Base-by-base conservation (phyloP, 2,329 filamentous ascomycete genomes). In the Pseudogymnoascus sp. region DNA sequence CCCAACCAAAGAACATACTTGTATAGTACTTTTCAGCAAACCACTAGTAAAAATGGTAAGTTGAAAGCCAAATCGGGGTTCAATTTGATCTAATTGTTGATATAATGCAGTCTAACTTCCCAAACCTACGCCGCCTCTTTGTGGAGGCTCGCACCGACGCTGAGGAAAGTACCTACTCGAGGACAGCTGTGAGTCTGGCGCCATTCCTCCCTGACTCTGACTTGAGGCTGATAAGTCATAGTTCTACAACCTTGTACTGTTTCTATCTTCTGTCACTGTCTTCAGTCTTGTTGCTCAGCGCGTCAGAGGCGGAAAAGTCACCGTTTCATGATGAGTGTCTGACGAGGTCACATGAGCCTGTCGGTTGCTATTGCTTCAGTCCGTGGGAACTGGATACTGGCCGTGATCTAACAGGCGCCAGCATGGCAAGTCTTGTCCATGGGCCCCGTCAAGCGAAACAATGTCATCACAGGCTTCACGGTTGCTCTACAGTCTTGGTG, bases 241-340 rank as follows among this genome's bases (percentile, higher is more conserved):
- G 94, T 99, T 99, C 75, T 99, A 99, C 77, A 97, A 99, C 71
- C 85, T 96, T 0, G 92, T 97, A 0, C 80, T 97, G 2, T 99
- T 97, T 78, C 93, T 99, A 81, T 94, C 92, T 25, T 97, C 94
- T 0, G 90, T 99, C 25, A 92, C 93, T 6, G 86, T 96, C 64
- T 97, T 97, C 78, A 96, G 93, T 73, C 79, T 99, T 64, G 87
- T 94, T 65, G 94, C 93, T 29, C 94, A 99, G 72, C 88, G 89
- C 68, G 89, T 97, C 82, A 85, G 86, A 66, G 29, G 33, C 8
- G 61, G 62, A 2, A 36, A 62, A 41, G 29, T 55, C 15, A 33
- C 48, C 1, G 48, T 17, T 55, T 15, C 48, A 21, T 55, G 48
- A 55, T 51, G 29, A 21, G 48, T 13, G n/a, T 33, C 44, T 17